Base-by-base conservation (phyloP, 1,284 basidiomycete genomes). In the Apiotrichum siamense region DNA sequence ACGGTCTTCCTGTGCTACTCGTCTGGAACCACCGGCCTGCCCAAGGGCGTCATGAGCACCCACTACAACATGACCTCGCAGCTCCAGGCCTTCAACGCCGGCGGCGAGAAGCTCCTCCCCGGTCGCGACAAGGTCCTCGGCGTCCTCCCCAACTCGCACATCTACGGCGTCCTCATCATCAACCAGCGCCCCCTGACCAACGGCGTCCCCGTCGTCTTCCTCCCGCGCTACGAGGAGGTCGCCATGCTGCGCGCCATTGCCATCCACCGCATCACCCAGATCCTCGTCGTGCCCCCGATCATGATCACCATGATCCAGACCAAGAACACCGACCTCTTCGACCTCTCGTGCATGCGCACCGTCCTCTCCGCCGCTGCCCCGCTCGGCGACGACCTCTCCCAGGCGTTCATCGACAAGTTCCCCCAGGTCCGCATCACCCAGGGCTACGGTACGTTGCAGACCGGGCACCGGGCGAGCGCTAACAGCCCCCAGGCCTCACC, bases 341-440 rank as follows among this genome's bases (percentile, higher is more conserved):
- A 91, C 62, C 56, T 92, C 44, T 80, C 77, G 4, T 79, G 80
- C 2, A 66, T 94, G 13, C 72, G 76, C 23, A 72, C 80, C 7
- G 62, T 91, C 43, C 78, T 83, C 59, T 86, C 82, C 1, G 90
- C 88, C 6, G 92, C 89, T 0, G 92, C 92, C 2, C 89, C 90
- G 1, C 77, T 92, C 7, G 83, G 85, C 1, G 41, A 60, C 17
- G 65, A 70, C 33, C 59, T 72, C 21, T 61, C 61, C 31, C 20
- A 56, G 12, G 59, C 62, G 1, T 67, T 72, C 32, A 57, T 25
- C 18, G 52, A 57, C 24, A 49, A 48, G 17, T 62, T 61, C 38
- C 60, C 60, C 13, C 52, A 60, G 24, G 52, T 58, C 23, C 51
- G 52, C 29, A 47, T 67, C 26, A 70, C 70, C 3, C 73, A 76